Evolutionary conservation across 177 flowering plant genomes (phyloP).

Genomic region (Vitis hybrid): DNA sequence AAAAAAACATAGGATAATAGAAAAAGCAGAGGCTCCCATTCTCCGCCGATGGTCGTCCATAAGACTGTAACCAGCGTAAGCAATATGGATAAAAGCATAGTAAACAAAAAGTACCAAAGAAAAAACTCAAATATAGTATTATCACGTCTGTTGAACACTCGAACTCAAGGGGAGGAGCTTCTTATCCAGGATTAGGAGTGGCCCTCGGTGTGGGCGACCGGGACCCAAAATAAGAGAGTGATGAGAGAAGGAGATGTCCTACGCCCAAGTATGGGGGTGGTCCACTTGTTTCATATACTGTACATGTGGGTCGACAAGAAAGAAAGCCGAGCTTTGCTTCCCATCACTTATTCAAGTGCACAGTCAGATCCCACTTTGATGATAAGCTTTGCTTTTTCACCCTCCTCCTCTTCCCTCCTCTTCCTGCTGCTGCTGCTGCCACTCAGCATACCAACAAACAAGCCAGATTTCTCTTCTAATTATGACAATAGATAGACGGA

Average conservation of each 20-base stretch:
- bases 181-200: neutral
- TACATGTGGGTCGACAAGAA: conserved; percentile 19
- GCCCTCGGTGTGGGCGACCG: too few species aligned
- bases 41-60: conserved; percentile 10
- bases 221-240: neutral
- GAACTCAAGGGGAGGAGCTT: neutral
- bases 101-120: neutral
- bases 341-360: conserved; percentile 30
- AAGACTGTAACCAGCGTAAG: conserved; percentile 14
- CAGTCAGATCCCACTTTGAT: conserved; percentile 48
- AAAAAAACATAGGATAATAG: neutral
- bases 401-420: neutral
- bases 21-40: conserved; percentile 26
- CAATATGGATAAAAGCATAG: conserved; percentile 15
- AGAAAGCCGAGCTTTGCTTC: conserved; percentile 26
- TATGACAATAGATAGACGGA: conserved; percentile 5
- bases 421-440: neutral
- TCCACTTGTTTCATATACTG: conserved; percentile 14
- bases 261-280: neutral
- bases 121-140: neutral
- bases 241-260: neutral
- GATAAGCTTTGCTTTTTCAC: conserved; percentile 20
- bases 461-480: conserved; percentile 23
- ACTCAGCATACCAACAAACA: conserved; percentile 23
- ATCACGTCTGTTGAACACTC: neutral